Evolutionary conservation across 371 early-diverging fungal species (phyloP).

Genomic region (Capillidium rhysosporum): DNA sequence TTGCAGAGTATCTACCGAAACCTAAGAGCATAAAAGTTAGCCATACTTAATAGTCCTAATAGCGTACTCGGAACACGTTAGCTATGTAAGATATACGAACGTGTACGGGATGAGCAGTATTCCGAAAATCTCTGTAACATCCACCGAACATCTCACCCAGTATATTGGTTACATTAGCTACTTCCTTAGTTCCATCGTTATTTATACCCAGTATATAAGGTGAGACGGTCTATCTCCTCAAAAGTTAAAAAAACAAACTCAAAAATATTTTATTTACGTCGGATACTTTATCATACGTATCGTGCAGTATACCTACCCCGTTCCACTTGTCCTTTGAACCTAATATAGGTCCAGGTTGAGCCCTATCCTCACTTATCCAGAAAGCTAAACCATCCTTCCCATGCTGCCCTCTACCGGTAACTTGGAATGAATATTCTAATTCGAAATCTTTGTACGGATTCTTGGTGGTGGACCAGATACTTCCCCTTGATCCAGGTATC

Average conservation of each 20-base stretch:
- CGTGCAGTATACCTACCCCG: slow-evolving; percentile 45
- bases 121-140: slow-evolving; percentile 56
- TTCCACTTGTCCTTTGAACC: slow-evolving; percentile 51
- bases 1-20: slow-evolving; percentile 36
- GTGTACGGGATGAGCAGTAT: slow-evolving; percentile 29
- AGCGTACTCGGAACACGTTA: slow-evolving; percentile 29
- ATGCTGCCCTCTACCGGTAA: slow-evolving; percentile 33
- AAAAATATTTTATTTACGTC: slow-evolving; percentile 17
- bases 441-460: slow-evolving; percentile 60
- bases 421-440: slow-evolving; percentile 37
- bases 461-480: slow-evolving; percentile 40
- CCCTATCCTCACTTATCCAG: slow-evolving; percentile 55
- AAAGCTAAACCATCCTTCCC: slow-evolving; percentile 74
- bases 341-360: slow-evolving; percentile 39
- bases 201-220: slow-evolving; percentile 40
- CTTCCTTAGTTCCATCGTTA: slow-evolving; percentile 40
- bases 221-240: slow-evolving; percentile 12
- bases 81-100: slow-evolving; percentile 41
- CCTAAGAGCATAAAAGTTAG: slow-evolving; percentile 14
- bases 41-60: background rate
- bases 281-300: slow-evolving; percentile 31
- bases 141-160: slow-evolving; percentile 28
- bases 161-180: slow-evolving; percentile 16
- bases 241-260: background rate
- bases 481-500: slow-evolving; percentile 36